These are phyloP conservation scores for Orychophragmus violaceus DNA, from an alignment of 345 rosid species.

Conservation along the genomic window DNA sequence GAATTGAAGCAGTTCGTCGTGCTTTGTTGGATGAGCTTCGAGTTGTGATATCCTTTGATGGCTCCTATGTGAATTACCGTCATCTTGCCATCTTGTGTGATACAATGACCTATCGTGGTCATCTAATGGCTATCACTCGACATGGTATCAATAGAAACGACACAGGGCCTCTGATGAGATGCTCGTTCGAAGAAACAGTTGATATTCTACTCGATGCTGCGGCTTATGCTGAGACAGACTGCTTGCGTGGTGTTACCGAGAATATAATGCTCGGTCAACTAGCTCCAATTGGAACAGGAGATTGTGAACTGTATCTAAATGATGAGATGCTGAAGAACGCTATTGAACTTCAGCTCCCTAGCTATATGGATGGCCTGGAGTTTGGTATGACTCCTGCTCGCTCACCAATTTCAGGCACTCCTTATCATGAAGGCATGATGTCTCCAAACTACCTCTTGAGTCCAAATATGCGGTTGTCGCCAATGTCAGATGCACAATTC, in stretches of 20 bases:
- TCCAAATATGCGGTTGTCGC: slow-evolving; percentile 77
- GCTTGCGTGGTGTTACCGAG: slow-evolving; percentile 86
- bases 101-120: slow-evolving; percentile 98
- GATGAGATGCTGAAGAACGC: slow-evolving; percentile 98
- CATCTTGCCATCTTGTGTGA: slow-evolving; percentile 96
- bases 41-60: slow-evolving; percentile 95
- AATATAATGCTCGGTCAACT: slow-evolving; percentile 97
- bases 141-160: slow-evolving; percentile 96
- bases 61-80: slow-evolving; percentile 93
- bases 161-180: slow-evolving; percentile 97
- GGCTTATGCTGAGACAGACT: slow-evolving; percentile 83
- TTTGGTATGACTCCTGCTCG: slow-evolving; percentile 92
- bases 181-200: slow-evolving; percentile 97
- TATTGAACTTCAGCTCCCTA: slow-evolving; percentile 94
- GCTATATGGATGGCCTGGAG: slow-evolving; percentile 87
- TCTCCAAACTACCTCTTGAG: slow-evolving; percentile 80
- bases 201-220: slow-evolving; percentile 98
- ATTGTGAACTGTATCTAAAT: slow-evolving; percentile 78
- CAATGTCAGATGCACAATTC: slow-evolving; percentile 74
- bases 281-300: slow-evolving; percentile 96
- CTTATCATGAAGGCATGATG: slow-evolving; percentile 96
- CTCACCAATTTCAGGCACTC: slow-evolving; percentile 84
- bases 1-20: slow-evolving; percentile 96
- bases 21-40: slow-evolving; percentile 88
- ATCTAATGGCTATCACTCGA: slow-evolving; percentile 97